A percentile compares a stretch with the other conserved stretches of the same genome.
Evolutionary conservation across 257 asterid species (phyloP).

Genomic region (Rhazya stricta): DNA sequence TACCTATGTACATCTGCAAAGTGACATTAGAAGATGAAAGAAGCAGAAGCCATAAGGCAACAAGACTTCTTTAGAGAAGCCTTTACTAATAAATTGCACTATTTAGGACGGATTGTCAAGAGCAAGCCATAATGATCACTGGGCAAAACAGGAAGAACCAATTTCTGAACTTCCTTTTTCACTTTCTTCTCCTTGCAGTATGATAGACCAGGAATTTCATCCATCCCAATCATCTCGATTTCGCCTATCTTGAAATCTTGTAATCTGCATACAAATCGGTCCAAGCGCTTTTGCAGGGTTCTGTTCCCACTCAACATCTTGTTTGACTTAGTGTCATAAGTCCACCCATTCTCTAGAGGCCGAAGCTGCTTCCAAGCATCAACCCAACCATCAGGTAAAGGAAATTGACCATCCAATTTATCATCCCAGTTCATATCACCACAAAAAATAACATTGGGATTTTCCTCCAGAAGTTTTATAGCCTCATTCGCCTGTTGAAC

Average conservation of each 20-base stretch:
- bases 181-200: slow-evolving; percentile 65
- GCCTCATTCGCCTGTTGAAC: slow-evolving; percentile 82
- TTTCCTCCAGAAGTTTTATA: slow-evolving; percentile 42
- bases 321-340: slow-evolving; percentile 93
- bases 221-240: slow-evolving; percentile 80
- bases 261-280: slow-evolving; percentile 68
- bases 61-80: neutral
- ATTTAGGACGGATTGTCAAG: slow-evolving; percentile 44
- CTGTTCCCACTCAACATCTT: slow-evolving; percentile 75
- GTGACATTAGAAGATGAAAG: neutral
- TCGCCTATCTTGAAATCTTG: slow-evolving; percentile 47
- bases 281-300: slow-evolving; percentile 66
- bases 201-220: slow-evolving; percentile 57
- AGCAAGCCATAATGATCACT: slow-evolving; percentile 95
- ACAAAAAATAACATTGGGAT: slow-evolving; percentile 66
- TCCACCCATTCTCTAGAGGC: slow-evolving; percentile 72
- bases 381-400: slow-evolving; percentile 61
- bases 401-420: slow-evolving; percentile 75
- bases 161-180: slow-evolving; percentile 52
- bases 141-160: slow-evolving; percentile 81
- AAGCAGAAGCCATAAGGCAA: neutral
- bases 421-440: slow-evolving; percentile 99
- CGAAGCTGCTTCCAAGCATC: slow-evolving; percentile 80
- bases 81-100: slow-evolving; percentile 6
- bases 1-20: neutral